A percentile compares a stretch with the other conserved stretches of the same genome.
Evolutionary conservation across 2,329 filamentous ascomycete genomes (phyloP).

Genomic region (Phaeosphaeria sp.): DNA sequence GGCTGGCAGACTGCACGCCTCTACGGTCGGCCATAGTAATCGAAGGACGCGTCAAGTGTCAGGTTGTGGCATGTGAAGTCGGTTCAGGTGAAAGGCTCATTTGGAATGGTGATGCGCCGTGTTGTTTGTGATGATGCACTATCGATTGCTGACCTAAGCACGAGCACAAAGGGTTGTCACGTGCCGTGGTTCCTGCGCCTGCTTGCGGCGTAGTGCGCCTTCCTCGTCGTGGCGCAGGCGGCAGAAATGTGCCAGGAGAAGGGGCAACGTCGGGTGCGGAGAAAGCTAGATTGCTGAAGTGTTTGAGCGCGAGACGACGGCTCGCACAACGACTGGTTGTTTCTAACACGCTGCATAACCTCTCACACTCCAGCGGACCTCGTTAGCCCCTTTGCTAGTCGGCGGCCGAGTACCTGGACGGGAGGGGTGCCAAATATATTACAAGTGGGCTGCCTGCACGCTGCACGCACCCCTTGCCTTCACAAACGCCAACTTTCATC

Average conservation of each 20-base stretch:
- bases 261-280: constrained; percentile 22
- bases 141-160: neutral
- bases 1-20: constrained; percentile 41
- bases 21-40: constrained; percentile 42
- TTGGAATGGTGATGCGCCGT: constrained; percentile 4
- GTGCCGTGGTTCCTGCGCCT: constrained; percentile 17
- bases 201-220: constrained; percentile 9
- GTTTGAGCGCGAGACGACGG: constrained; percentile 20
- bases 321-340: constrained; percentile 4
- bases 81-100: constrained; percentile 3
- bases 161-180: constrained; percentile 19
- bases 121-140: neutral
- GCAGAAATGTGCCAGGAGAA: constrained; percentile 22
- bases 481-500: constrained; percentile 17
- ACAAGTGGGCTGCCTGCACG: constrained; percentile 26
- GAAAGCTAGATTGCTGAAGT: constrained; percentile 17
- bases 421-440: constrained; percentile 15
- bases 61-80: constrained; percentile 15
- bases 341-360: neutral
- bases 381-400: constrained; percentile 20
- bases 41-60: constrained; percentile 2
- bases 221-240: neutral
- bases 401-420: constrained; percentile 5
- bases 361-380: constrained; percentile 10
- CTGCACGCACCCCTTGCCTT: constrained; percentile 33